Percentiles rank a stretch among this genome's conserved stretches.
Conservation (phyloP, 345 rosid species). For the Syzygium grande region DNA sequence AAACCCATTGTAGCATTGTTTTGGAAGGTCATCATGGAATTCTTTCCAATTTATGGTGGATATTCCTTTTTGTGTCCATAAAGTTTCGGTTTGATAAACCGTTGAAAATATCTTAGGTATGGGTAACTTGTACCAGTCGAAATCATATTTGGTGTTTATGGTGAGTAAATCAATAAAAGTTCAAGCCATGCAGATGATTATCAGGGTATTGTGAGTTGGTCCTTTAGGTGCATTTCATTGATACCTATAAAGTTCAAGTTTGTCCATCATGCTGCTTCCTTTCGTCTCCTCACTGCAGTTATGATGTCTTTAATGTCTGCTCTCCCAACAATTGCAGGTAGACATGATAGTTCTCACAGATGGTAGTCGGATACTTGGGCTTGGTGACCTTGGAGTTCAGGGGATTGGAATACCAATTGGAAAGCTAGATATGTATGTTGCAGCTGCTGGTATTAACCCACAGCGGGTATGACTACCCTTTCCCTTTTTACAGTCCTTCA, state of each 20-base stretch:
- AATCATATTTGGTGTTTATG: neutral
- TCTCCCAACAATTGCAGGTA: slow-evolving; percentile 39
- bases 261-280: neutral
- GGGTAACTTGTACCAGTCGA: neutral
- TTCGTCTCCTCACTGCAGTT: neutral
- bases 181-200: neutral
- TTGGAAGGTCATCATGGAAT: neutral
- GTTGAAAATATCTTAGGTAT: neutral
- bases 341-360: slow-evolving; percentile 98
- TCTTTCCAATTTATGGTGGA: neutral
- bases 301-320: neutral
- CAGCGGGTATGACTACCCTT: slow-evolving; percentile 50
- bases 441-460: slow-evolving; percentile 98
- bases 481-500: neutral
- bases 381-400: slow-evolving; percentile 98
- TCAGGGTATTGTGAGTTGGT: neutral
- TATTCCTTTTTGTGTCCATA: neutral
- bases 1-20: neutral
- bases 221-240: neutral
- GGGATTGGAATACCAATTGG: slow-evolving; percentile 98
- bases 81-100: neutral
- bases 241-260: neutral
- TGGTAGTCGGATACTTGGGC: slow-evolving; percentile 96
- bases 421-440: slow-evolving; percentile 95
- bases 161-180: neutral